A percentile compares a stretch with the other conserved stretches of the same genome.
Evolutionary conservation across 2,329 filamentous ascomycete species (phyloP).

Genomic region (Fusarium liriodendri): DNA sequence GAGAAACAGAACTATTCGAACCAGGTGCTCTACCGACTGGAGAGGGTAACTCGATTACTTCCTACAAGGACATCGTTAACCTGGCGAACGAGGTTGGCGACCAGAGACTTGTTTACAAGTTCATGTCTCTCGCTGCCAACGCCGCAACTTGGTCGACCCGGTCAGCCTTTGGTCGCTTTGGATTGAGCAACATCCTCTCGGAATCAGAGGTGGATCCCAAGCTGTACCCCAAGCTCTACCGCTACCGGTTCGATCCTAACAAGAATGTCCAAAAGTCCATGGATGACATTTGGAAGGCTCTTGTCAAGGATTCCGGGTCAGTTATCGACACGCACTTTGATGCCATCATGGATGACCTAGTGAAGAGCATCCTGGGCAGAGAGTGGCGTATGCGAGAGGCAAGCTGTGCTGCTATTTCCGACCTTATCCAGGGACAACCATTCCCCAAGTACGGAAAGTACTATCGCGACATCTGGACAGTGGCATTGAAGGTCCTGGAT

Average conservation of each 20-base stretch:
- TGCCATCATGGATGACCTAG: conserved; percentile 86
- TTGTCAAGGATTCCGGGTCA: conserved; percentile 87
- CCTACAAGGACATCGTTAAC: conserved; percentile 96
- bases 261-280: conserved; percentile 92
- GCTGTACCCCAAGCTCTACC: conserved; percentile 92
- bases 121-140: conserved; percentile 97
- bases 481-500: conserved; percentile 90
- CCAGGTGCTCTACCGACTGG: conserved; percentile 90
- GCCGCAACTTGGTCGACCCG: conserved; percentile 98
- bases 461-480: conserved; percentile 85
- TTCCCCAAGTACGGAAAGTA: conserved; percentile 84
- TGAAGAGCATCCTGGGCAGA: conserved; percentile 86
- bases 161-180: conserved; percentile 94
- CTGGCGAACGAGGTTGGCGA: conserved; percentile 97
- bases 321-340: conserved; percentile 87
- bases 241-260: conserved; percentile 96
- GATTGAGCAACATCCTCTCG: conserved; percentile 89
- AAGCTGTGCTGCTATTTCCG: conserved; percentile 88
- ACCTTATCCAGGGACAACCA: conserved; percentile 84
- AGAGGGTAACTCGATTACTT: conserved; percentile 89
- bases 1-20: conserved; percentile 94
- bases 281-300: conserved; percentile 96
- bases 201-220: conserved; percentile 91
- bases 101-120: conserved; percentile 95
- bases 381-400: conserved; percentile 96